These are phyloP conservation scores for Apophysomyces elegans DNA, from an alignment of 371 early-diverging fungal genomes.

Conservation along the genomic window DNA sequence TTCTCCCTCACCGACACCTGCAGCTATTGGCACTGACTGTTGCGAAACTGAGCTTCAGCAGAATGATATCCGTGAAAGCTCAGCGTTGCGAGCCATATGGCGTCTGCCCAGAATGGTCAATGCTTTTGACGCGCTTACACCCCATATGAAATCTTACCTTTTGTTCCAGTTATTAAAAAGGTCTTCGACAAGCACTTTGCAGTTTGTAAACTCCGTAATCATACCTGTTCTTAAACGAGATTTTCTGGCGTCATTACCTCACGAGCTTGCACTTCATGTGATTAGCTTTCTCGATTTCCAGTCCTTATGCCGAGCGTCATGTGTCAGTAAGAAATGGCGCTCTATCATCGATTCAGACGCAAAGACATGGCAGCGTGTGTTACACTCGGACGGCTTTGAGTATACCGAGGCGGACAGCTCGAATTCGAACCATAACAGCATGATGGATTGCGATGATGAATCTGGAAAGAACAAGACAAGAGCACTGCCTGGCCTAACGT, in stretches of 20 bases:
- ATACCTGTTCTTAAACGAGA: constrained; percentile 86
- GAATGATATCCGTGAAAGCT: not conserved
- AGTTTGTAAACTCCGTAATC: constrained; percentile 82
- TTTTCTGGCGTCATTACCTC: constrained; percentile 80
- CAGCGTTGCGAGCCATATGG: constrained; percentile 11
- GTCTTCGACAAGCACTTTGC: constrained; percentile 65
- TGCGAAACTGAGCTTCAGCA: not conserved
- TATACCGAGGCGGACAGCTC: not conserved
- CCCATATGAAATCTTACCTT: constrained; percentile 37
- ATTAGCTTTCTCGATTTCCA: constrained; percentile 79
- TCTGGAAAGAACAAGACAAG: not conserved
- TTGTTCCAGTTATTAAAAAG: constrained; percentile 48
- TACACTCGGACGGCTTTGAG: constrained; percentile 56
- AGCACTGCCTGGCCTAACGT: constrained; percentile 23
- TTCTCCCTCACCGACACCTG: constrained; percentile 17
- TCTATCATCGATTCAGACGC: constrained; percentile 76
- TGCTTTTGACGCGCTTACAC: constrained; percentile 41
- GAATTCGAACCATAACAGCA: not conserved
- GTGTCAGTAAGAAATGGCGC: constrained; percentile 81
- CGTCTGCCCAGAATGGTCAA: constrained; percentile 30
- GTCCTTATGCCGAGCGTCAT: constrained; percentile 81
- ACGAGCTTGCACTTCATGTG: constrained; percentile 75
- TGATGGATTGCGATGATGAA: constrained; percentile 2
- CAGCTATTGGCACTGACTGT: not conserved
- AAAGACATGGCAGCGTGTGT: constrained; percentile 59